A percentile compares a stretch with the other conserved stretches of the same genome.
Evolutionary conservation across 169 alveolate genomes (phyloP).

Genomic region (Miamiensis avidus): DNA sequence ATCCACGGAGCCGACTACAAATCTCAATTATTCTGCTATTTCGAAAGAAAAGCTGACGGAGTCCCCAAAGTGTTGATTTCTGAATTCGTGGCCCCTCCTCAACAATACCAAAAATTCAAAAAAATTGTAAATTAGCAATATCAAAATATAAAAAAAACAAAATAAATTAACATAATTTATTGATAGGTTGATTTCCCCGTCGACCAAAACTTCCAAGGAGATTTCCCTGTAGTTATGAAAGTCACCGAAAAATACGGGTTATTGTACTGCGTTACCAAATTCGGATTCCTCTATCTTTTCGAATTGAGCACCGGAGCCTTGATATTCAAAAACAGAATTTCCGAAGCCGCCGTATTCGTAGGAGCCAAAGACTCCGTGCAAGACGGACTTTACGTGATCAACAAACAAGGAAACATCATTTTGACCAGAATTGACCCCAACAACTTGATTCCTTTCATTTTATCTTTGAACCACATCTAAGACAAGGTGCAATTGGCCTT

Average conservation of each 20-base stretch:
- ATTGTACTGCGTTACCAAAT: constrained; percentile 78
- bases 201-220: constrained; percentile 72
- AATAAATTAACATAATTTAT: too few species aligned
- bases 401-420: constrained; percentile 80
- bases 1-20: constrained; percentile 46
- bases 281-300: constrained; percentile 75
- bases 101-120: constrained; percentile 55
- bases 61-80: constrained; percentile 90
- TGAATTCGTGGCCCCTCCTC: constrained; percentile 90
- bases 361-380: constrained; percentile 60
- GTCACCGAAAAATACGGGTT: constrained; percentile 76
- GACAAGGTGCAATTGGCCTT: too few species aligned
- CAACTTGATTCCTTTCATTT: constrained; percentile 71
- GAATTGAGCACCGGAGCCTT: constrained; percentile 73
- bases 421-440: constrained; percentile 72
- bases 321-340: constrained; percentile 77
- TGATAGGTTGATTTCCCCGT: constrained; percentile 58
- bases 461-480: too few species aligned
- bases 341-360: constrained; percentile 76
- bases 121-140: not conserved
- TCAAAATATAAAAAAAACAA: too few species aligned
- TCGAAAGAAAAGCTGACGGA: constrained; percentile 93
- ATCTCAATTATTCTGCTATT: constrained; percentile 85
- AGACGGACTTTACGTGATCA: constrained; percentile 76
- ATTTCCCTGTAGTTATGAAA: constrained; percentile 89